Conservation (phyloP, 2,329 filamentous ascomycete species). For the Xylaria sp. region DNA sequence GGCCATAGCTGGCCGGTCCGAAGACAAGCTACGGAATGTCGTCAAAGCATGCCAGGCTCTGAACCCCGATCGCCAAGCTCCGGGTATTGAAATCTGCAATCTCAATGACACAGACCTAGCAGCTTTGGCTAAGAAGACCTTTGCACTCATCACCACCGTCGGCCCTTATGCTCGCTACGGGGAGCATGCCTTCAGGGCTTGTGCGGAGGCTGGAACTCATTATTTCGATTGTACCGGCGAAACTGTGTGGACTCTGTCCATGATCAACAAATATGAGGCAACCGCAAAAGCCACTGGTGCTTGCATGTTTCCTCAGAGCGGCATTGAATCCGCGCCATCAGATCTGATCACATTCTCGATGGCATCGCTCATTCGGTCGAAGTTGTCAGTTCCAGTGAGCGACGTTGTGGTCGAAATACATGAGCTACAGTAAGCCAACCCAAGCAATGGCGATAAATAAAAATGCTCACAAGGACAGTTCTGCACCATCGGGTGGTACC, state of each 20-base stretch:
- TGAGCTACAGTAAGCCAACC: constrained; percentile 42
- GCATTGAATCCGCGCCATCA: constrained; percentile 63
- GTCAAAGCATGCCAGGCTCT: constrained; percentile 66
- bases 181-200: constrained; percentile 62
- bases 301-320: constrained; percentile 63
- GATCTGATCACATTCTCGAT: constrained; percentile 62
- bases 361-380: constrained; percentile 52
- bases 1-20: constrained; percentile 40
- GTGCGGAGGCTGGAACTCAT: constrained; percentile 64
- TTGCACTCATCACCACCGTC: constrained; percentile 59
- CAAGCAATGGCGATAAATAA: not conserved
- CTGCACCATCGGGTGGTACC: constrained; percentile 65
- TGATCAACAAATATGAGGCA: constrained; percentile 62
- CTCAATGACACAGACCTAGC: constrained; percentile 50
- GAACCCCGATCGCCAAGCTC: constrained; percentile 63
- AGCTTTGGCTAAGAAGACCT: constrained; percentile 58
- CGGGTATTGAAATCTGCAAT: constrained; percentile 57
- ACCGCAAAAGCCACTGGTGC: constrained; percentile 57
- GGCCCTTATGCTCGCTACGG: constrained; percentile 62
- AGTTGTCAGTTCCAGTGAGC: constrained; percentile 51
- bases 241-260: constrained; percentile 57
- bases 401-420: constrained; percentile 57
- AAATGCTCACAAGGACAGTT: constrained; percentile 37
- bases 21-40: constrained; percentile 65
- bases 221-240: constrained; percentile 68